Base-by-base conservation (phyloP, 1,284 basidiomycete species). In the Rhodotorula sp. region DNA sequence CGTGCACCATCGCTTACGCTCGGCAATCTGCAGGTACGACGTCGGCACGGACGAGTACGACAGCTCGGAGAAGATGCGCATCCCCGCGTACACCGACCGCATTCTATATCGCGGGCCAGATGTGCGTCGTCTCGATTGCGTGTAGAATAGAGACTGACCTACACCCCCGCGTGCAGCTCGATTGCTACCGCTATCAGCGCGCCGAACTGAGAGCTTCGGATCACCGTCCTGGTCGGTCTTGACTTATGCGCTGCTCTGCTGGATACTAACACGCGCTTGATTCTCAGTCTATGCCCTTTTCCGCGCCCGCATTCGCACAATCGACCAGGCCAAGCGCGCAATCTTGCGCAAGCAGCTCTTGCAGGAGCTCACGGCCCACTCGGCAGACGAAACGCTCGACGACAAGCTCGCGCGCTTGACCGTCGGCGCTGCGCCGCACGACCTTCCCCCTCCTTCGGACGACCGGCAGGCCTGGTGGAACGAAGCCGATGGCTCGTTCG, bases 31-130 rank as follows among this genome's bases (percentile, higher is more conserved):
- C 45, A 77, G 69, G 57, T 73, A 72, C 72, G 83, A 84, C 72
- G 82, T 84, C 58, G 83, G 83, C 8, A 83, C 92, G 13, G 90
- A 96, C 75, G 85, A 85, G 60, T 99, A 98, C 81, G 97, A 99
- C 81, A 91, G 93, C 5, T 92, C 92, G 74, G 97, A 99, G 81
- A 99, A 99, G 84, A 88, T 90, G 85, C 88, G 97, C 12, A 91
- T 97, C 79, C 97, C 97, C 2, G 93, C 96, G 13, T 99, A 96
- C 95, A 99, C 94, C 78, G 94, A 97, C 83, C 90, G 94, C n/a
- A 88, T 99, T 21, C 81, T 99, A 63, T 97, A 90, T 84, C 88
- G 88, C 72, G 93, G 93, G 14, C 78, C 80, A 55, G 83, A 84
- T 42, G 85, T 94, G 61, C 87, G 92, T 79, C 48, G 17, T 16